Conservation (phyloP, 139 green algal genomes). For the Chlamydomonas sp. region DNA sequence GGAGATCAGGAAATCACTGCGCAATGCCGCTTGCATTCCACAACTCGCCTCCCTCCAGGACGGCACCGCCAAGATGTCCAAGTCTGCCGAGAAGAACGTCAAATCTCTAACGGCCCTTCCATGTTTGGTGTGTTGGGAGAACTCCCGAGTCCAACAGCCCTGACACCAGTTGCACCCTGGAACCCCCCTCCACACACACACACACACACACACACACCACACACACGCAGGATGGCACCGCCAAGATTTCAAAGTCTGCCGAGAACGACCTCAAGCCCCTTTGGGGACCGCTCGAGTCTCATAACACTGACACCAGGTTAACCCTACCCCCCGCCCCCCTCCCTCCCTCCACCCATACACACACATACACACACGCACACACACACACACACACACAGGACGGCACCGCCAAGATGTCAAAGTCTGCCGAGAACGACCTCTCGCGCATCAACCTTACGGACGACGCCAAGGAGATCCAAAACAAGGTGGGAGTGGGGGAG, state of each 20-base stretch:
- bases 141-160: too few species aligned
- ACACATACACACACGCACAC: neutral
- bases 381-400: constrained; percentile 9
- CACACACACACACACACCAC: neutral
- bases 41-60: too few species aligned
- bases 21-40: too few species aligned
- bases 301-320: too few species aligned
- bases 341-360: too few species aligned
- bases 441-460: constrained; percentile 91
- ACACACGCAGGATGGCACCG: constrained; percentile 13
- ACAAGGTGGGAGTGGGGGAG: constrained; percentile 83
- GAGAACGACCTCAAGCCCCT: too few species aligned
- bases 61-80: constrained; percentile 80
- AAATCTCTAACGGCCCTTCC: too few species aligned
- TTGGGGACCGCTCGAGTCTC: too few species aligned
- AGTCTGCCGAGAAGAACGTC: constrained; percentile 81
- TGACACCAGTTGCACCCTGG: too few species aligned
- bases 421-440: constrained; percentile 74
- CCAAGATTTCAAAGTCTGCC: constrained; percentile 91
- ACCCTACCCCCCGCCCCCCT: neutral
- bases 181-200: too few species aligned
- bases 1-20: too few species aligned
- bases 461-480: constrained; percentile 66
- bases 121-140: too few species aligned
- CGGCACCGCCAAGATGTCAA: constrained; percentile 80